A percentile compares a stretch with the other conserved stretches of the same genome.
These are phyloP conservation scores for Penicillium samsonianum DNA, from an alignment of 495 filamentous ascomycete species.

Conservation along the genomic window DNA sequence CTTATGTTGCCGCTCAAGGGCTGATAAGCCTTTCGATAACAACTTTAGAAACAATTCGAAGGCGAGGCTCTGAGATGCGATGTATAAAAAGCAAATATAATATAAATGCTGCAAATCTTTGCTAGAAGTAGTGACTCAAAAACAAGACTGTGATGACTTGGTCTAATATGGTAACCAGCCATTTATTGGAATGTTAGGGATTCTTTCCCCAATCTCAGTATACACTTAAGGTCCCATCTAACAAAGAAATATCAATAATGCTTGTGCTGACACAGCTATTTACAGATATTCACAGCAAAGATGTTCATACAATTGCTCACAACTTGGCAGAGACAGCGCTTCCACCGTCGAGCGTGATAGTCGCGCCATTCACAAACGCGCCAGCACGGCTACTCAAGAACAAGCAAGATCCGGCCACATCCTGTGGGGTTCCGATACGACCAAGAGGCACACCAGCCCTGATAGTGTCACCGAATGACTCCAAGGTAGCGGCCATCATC, in stretches of 20 bases:
- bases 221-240: background rate
- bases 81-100: slow-evolving; percentile 1
- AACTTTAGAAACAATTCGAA: background rate
- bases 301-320: slow-evolving; percentile 29
- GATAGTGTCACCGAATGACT: slow-evolving; percentile 61
- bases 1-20: slow-evolving; percentile 21
- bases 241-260: background rate
- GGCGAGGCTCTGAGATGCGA: background rate
- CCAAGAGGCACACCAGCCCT: slow-evolving; percentile 65
- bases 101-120: background rate
- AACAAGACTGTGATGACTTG: background rate
- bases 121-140: background rate
- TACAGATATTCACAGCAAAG: background rate
- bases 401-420: slow-evolving; percentile 75
- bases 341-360: slow-evolving; percentile 74
- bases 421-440: slow-evolving; percentile 68
- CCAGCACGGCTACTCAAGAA: slow-evolving; percentile 73
- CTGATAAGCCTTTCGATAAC: slow-evolving; percentile 26
- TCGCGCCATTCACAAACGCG: slow-evolving; percentile 74
- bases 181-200: slow-evolving; percentile 18
- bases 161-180: slow-evolving; percentile 13
- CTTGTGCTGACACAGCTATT: background rate
- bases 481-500: slow-evolving; percentile 77
- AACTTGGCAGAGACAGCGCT: slow-evolving; percentile 55
- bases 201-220: background rate